Evolutionary conservation across 352 stramenopile species (phyloP).

Genomic region (Globisporangium sylvaticum): DNA sequence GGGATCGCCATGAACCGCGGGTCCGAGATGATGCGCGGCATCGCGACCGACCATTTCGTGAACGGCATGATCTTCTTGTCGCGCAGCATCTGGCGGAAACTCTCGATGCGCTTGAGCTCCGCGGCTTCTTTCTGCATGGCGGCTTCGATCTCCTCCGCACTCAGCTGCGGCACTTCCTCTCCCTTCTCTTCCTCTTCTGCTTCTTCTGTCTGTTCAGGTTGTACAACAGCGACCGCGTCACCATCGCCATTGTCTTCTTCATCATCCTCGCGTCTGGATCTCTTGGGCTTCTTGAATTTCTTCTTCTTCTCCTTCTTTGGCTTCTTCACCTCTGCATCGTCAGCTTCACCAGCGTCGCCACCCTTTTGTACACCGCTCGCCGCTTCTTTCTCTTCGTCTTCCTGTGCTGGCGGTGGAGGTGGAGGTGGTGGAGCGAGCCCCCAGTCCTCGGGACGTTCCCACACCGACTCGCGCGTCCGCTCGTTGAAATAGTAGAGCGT

Average conservation of each 20-base stretch:
- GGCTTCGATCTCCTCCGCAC: constrained; percentile 26
- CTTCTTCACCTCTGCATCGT: not conserved
- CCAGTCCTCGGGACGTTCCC: constrained; percentile 71
- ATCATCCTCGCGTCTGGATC: constrained; percentile 18
- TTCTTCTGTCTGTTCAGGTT: constrained; percentile 25
- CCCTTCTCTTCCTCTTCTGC: not conserved
- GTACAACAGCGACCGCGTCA: constrained; percentile 10
- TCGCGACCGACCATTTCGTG: constrained; percentile 74
- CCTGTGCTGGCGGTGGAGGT: constrained; percentile 14
- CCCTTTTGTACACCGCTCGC: not conserved
- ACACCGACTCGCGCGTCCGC: constrained; percentile 60
- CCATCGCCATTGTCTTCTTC: constrained; percentile 27
- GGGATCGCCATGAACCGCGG: constrained; percentile 63
- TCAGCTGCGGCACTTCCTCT: not conserved
- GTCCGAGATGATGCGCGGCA: constrained; percentile 71
- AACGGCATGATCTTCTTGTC: constrained; percentile 87
- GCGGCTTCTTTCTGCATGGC: constrained; percentile 26
- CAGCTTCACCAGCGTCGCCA: not conserved
- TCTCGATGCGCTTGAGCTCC: constrained; percentile 46
- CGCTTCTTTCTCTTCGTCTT: constrained; percentile 7
- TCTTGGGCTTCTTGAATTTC: constrained; percentile 18
- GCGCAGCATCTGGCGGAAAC: constrained; percentile 67
- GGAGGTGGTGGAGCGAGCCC: constrained; percentile 26
- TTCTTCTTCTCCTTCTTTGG: constrained; percentile 9
- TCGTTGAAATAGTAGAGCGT: constrained; percentile 83